Evolutionary conservation across 1,284 basidiomycete species (phyloP).

Genomic region (Lentinus polychrous): DNA sequence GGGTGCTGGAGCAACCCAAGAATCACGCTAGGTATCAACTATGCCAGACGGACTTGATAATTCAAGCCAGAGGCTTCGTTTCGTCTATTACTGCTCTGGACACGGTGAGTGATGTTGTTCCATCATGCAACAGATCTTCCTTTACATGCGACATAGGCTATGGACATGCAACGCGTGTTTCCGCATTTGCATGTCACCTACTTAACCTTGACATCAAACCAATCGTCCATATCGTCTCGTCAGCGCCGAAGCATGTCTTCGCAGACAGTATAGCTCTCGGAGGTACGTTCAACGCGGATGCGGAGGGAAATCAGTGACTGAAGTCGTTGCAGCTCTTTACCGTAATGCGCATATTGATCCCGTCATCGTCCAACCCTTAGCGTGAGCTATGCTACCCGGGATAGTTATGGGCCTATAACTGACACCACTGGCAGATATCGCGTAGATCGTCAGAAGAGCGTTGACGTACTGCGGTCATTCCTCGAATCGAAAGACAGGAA

Average conservation of each 20-base stretch:
- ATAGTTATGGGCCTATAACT: not conserved
- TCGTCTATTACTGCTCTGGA: conserved; percentile 70
- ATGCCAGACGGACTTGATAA: not conserved
- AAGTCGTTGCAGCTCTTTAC: conserved; percentile 36
- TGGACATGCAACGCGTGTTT: conserved; percentile 69
- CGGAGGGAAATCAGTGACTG: not conserved
- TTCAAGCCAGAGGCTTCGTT: conserved; percentile 12
- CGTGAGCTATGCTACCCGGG: conserved; percentile 33
- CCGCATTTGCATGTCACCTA: conserved; percentile 56
- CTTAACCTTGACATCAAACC: conserved; percentile 37
- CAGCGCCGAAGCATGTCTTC: conserved; percentile 62
- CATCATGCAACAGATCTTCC: conserved; percentile 1
- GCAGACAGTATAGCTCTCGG: conserved; percentile 51
- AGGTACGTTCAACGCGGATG: conserved; percentile 12
- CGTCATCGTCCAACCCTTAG: conserved; percentile 66
- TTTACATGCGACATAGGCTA: conserved; percentile 39
- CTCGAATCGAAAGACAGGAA: conserved; percentile 47
- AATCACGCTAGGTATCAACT: not conserved
- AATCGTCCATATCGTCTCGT: conserved; percentile 54
- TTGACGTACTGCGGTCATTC: conserved; percentile 55
- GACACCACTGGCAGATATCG: conserved; percentile 39
- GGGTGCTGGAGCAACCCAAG: not conserved
- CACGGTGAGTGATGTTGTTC: conserved; percentile 40
- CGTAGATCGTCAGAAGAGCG: conserved; percentile 65
- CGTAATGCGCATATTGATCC: conserved; percentile 66